phyloP scores from a whole-genome alignment of 352 stramenopile species.

The Achlya hypogyna region DNA sequence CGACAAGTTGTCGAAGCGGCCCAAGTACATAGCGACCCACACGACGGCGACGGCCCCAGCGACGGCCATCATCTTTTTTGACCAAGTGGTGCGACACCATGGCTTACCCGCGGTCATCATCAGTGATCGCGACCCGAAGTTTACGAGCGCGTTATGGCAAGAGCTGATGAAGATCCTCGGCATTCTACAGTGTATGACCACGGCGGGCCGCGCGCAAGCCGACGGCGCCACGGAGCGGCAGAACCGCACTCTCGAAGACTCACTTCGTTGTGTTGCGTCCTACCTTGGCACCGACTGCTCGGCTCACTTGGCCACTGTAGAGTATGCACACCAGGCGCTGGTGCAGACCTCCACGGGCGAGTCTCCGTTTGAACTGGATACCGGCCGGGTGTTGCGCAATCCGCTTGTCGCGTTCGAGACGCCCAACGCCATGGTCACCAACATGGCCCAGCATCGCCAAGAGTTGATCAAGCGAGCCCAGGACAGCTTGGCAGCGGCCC shows the following conservation, averaged over 20 bases:
- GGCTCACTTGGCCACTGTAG: slow-evolving; percentile 19
- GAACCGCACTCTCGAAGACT: slow-evolving; percentile 20
- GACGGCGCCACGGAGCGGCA: slow-evolving; percentile 22
- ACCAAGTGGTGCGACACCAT: background rate
- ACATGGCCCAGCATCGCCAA: background rate
- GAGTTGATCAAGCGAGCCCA: background rate
- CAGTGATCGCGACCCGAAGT: slow-evolving; percentile 17
- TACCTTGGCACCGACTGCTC: slow-evolving; percentile 23
- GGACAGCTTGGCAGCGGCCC: background rate
- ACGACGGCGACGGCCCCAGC: background rate
- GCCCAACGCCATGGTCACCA: background rate
- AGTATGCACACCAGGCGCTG: slow-evolving; percentile 23
- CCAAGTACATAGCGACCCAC: slow-evolving; percentile 19
- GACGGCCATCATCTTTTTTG: background rate
- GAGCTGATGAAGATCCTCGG: slow-evolving; percentile 23
- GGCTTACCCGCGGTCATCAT: background rate
- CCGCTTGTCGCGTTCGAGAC: background rate
- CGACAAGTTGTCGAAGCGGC: slow-evolving; percentile 25
- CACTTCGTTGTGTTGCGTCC: slow-evolving; percentile 20
- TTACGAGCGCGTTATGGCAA: slow-evolving; percentile 25
- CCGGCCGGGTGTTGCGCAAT: background rate
- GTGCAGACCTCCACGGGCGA: slow-evolving; percentile 11
- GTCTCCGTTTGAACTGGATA: slow-evolving; percentile 27
- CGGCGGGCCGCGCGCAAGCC: slow-evolving; percentile 17
- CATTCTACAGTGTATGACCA: slow-evolving; percentile 18